A percentile compares a stretch with the other conserved stretches of the same genome.
These are phyloP conservation scores for Hymenoscyphus repandus DNA, from an alignment of 2,329 filamentous ascomycete genomes.

Conservation along the genomic window DNA sequence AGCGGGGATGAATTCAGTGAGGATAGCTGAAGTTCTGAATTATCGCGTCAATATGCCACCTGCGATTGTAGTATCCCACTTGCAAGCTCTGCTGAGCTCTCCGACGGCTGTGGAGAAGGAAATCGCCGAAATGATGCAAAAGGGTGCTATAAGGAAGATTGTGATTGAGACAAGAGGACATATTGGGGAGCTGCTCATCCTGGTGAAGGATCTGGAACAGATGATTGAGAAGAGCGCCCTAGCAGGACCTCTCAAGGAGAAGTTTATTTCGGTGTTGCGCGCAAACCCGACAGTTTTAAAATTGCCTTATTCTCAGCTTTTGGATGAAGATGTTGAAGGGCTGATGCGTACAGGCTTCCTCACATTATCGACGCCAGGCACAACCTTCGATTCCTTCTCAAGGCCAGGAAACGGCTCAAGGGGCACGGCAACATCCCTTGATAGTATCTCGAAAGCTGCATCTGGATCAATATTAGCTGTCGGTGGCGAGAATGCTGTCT, in stretches of 20 bases:
- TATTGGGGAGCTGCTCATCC: slow-evolving; percentile 60
- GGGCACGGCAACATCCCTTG: slow-evolving; percentile 54
- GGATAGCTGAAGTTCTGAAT: slow-evolving; percentile 59
- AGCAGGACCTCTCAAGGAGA: slow-evolving; percentile 40
- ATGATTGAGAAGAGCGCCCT: slow-evolving; percentile 39
- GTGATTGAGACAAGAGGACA: slow-evolving; percentile 52
- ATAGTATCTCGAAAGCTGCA: slow-evolving; percentile 57
- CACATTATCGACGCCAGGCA: slow-evolving; percentile 41
- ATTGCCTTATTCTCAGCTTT: slow-evolving; percentile 37
- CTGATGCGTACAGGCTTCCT: slow-evolving; percentile 65
- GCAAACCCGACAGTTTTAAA: slow-evolving; percentile 44
- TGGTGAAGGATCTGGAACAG: slow-evolving; percentile 49
- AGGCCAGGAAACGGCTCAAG: slow-evolving; percentile 35
- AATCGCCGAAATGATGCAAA: slow-evolving; percentile 52
- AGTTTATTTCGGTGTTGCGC: slow-evolving; percentile 48
- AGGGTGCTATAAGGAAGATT: slow-evolving; percentile 55
- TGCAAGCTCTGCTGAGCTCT: neutral
- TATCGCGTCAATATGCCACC: slow-evolving; percentile 55
- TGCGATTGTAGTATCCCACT: slow-evolving; percentile 34
- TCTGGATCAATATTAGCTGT: slow-evolving; percentile 66
- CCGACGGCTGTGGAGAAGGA: slow-evolving; percentile 64
- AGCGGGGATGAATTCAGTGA: slow-evolving; percentile 57
- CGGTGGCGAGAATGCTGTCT: slow-evolving; percentile 60
- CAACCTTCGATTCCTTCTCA: slow-evolving; percentile 37
- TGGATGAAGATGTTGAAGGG: slow-evolving; percentile 44